Conservation (phyloP, 768 basidiomycete genomes). For the Termitomyces heimii region DNA sequence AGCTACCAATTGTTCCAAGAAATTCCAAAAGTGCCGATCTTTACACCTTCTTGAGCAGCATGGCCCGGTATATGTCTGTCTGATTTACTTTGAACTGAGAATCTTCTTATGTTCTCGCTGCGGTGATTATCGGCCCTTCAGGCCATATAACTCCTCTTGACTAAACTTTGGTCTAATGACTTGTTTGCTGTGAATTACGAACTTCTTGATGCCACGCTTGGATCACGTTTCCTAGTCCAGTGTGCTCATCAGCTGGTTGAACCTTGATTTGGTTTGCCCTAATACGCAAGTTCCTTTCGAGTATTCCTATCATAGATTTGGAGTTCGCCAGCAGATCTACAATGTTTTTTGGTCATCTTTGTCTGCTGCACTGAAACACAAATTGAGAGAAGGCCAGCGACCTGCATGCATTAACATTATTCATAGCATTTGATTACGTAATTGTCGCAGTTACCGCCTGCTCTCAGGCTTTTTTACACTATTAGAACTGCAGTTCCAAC, state of each 20-base stretch:
- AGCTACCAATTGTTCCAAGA: constrained; percentile 5
- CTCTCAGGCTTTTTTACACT: neutral
- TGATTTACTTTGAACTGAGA: constrained; percentile 21
- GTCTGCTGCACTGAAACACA: neutral
- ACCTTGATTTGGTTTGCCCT: no score
- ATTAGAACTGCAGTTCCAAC: neutral
- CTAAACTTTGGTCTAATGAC: neutral
- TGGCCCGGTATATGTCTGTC: constrained; percentile 81
- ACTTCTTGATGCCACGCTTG: neutral
- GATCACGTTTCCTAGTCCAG: neutral
- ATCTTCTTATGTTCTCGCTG: neutral
- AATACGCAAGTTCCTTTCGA: neutral
- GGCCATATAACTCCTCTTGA: neutral
- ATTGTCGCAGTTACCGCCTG: neutral
- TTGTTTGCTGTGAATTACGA: neutral
- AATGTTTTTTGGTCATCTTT: no score
- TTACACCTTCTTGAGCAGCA: constrained; percentile 29
- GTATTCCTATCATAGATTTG: neutral
- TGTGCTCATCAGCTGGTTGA: neutral
- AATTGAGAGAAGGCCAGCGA: neutral
- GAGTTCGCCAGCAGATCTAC: neutral
- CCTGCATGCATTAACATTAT: neutral
- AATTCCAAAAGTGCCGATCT: neutral
- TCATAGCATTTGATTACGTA: neutral
- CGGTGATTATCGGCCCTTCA: neutral